Evolutionary conservation across 2,329 filamentous ascomycete species (phyloP), one percentile per base, ranked within the genome.

Genomic region (Aureobasidium pullulans): DNA sequence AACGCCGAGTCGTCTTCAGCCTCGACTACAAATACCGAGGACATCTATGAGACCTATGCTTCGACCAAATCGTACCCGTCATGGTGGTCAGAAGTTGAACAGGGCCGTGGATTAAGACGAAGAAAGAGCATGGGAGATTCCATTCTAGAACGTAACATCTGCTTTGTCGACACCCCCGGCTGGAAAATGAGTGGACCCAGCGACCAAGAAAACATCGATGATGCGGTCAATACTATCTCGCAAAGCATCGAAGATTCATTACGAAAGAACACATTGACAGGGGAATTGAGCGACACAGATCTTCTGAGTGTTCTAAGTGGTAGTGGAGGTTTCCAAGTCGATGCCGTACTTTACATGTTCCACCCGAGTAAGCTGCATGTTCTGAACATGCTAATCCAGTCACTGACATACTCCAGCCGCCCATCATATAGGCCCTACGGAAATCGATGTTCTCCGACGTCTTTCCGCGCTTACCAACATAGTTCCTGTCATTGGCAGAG

Each of bases 131-230:
- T 84, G 54, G 85, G 85, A 7, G 91, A 94, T 63, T 82, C 84
- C 23, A 82, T 96, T 40, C 76, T 97, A 47, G 93, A 97, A 69
- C 84, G 93, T 32, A 99, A 99, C 69, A 75, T 99, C 5, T 96
- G 90, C 72, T 96, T 99, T 69, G 85, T 96, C 60, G 93, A 97
- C 74, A 93, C 89, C 2, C 84, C 87, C 10, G 85, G 86, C 11
- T 84, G 83, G 71, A 75, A 78, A 42, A 75, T 70, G 64, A 79
- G 78, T 47, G 65, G 63, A 42, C 66, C 72, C 46, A 71, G 68
- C 54, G 84, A 85, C 52, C 80, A 83, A 40, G 77, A 78, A 6
- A 81, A 88, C 40, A 73, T 87, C 13, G 78, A 85, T 60, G 40
- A 48, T 16, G n/a, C 34, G 37, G 61, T 54, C 10, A 56, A 63